Base-by-base conservation (phyloP, 768 basidiomycete species). In the Boletus edulis region DNA sequence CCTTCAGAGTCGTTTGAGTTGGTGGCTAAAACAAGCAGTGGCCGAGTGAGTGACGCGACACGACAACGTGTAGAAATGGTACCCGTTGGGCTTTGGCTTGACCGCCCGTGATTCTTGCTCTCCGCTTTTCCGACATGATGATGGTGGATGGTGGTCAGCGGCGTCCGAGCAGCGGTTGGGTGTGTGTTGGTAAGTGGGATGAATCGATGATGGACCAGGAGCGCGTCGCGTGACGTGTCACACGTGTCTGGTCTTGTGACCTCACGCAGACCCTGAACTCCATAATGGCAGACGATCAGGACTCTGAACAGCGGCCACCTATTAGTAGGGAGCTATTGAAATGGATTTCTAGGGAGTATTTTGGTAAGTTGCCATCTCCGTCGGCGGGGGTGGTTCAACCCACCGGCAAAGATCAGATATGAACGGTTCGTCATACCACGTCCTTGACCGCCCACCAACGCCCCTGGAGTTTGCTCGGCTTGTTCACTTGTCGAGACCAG, bases 391-490 rank as follows among this genome's bases (percentile, higher is more conserved):
- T 53, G 13, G n/a, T n/a, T 17, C 43, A 52, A 29, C 51, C 11
- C 37, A 61, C 43, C 15, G 18, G 15, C 37, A 46, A 42, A 38
- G 35, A 27, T 22, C 52, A 89, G 87, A 83, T 54, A 67, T 86
- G 64, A 89, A 89, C 61, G 85, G 85, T 15, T 65, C 71, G 35
- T 70, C 75, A 24, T 74, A 81, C 50, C 76, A 81, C 39, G 69
- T 77, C 17, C 68, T 88, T 9, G 73, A 82, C 34, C 54, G 61
- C 13, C 79, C 85, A 14, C 91, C 91, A 24, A 80, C 83, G 0
- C 69, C 88, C 7, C 62, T 91, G 20, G 82, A 91, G 64, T 91
- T 93, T 61, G 75, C 84, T 38, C 75, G 84, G 48, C 71, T 91
- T 17, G 78, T 86, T 6, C 81, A 85, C 58, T 75, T 89, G 44